Evolutionary conservation across 2,329 filamentous ascomycete genomes (phyloP).

Genomic region (Ophiostoma sp.): DNA sequence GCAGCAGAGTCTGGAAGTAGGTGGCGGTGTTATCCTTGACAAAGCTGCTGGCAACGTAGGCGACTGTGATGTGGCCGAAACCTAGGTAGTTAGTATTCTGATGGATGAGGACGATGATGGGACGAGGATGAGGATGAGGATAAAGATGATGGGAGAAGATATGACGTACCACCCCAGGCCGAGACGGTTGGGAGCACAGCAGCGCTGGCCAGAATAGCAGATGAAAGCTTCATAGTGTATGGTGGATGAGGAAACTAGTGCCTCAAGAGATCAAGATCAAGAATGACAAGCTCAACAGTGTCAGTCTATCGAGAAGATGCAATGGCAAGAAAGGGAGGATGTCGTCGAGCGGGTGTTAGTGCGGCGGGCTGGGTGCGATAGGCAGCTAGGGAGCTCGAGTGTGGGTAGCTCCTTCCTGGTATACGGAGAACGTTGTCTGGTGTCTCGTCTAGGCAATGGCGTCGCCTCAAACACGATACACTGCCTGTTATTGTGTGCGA

Average conservation of each 20-base stretch:
- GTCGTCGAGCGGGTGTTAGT: too few relatives aligned
- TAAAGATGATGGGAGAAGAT: neutral
- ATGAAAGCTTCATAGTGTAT: conserved; percentile 25
- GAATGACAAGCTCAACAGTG: too few relatives aligned
- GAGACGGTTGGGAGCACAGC: conserved; percentile 34
- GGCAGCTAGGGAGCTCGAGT: too few relatives aligned
- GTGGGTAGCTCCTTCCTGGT: too few relatives aligned
- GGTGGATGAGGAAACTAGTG: neutral
- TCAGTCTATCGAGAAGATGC: too few relatives aligned
- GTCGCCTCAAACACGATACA: too few relatives aligned
- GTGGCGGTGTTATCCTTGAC: conserved; percentile 51
- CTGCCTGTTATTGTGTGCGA: neutral
- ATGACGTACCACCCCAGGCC: conserved; percentile 42
- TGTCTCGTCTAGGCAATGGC: too few relatives aligned
- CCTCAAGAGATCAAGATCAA: neutral
- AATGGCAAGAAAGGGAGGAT: too few relatives aligned
- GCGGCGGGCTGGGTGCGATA: too few relatives aligned
- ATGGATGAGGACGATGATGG: too few relatives aligned
- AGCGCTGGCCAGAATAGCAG: conserved; percentile 32
- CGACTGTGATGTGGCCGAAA: conserved; percentile 61
- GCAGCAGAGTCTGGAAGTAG: conserved; percentile 54
- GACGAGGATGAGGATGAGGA: too few relatives aligned
- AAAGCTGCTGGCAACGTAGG: conserved; percentile 57
- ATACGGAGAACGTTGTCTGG: too few relatives aligned
- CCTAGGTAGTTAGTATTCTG: conserved; percentile 36